Conservation (phyloP, 2,329 filamentous ascomycete species). For the Cyclaneusma minus region DNA sequence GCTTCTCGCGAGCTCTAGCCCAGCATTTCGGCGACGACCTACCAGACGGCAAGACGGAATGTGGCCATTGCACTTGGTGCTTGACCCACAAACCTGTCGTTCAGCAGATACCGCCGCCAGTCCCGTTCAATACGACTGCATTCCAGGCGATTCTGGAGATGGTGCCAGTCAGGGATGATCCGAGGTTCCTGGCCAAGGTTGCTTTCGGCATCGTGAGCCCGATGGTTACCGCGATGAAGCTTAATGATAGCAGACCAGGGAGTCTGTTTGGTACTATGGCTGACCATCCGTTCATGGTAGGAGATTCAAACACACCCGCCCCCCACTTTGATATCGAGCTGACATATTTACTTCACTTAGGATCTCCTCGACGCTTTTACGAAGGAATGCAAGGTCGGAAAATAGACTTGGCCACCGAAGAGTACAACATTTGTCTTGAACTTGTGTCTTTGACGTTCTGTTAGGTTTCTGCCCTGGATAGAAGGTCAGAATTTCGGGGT, state of each 20-base stretch:
- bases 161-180: conserved; percentile 35
- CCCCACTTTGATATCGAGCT: too few relatives aligned
- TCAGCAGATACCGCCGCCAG: conserved; percentile 23
- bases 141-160: conserved; percentile 28
- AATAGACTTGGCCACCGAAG: too few relatives aligned
- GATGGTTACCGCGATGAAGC: conserved; percentile 29
- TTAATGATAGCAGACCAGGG: conserved; percentile 24
- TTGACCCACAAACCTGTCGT: conserved; percentile 21
- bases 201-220: conserved; percentile 49
- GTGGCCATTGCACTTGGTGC: conserved; percentile 40
- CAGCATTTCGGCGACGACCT: conserved; percentile 40
- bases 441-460: too few relatives aligned
- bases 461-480: too few relatives aligned
- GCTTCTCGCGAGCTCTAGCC: conserved; percentile 35
- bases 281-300: conserved; percentile 35
- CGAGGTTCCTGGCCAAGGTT: conserved; percentile 39
- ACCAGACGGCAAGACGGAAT: conserved; percentile 25
- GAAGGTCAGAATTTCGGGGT: too few relatives aligned
- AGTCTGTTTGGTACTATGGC: conserved; percentile 39
- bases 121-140: conserved; percentile 21
- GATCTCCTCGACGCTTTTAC: too few relatives aligned
- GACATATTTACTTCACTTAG: too few relatives aligned
- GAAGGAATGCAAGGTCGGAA: too few relatives aligned
- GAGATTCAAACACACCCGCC: too few relatives aligned
- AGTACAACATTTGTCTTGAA: too few relatives aligned